Base-by-base conservation (phyloP, 305 asterid genomes). In the Striga hermonthica region DNA sequence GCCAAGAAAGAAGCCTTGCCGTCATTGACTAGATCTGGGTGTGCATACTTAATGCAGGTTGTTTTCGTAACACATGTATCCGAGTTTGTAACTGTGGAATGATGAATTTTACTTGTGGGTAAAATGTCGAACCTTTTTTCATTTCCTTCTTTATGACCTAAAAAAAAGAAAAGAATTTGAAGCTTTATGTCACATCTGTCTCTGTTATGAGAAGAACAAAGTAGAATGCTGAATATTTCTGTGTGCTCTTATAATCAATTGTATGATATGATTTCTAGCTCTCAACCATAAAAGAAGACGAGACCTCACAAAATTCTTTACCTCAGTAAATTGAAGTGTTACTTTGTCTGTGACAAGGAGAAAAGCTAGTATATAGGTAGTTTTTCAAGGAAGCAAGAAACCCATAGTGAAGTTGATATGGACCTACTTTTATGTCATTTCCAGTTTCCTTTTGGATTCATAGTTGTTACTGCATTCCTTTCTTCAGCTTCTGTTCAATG, bases 31-130 rank as follows among this genome's bases (percentile, higher is more conserved):
- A 83, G 99, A 88, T 94, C 96, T 77, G 97, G 99, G 57, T 94
- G 95, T 85, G 95, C 99, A 68, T 94, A 94, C 71, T 77, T 94
- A 54, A 88, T 94, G 88, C 99, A 94, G 96, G 99, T 94, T 73
- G 54, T 72, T 72, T 81, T 67, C 45, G 71, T 66, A 37, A 44
- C 34, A n/a, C 7, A 68, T 60, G 57, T 55, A 53, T 36, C 64
- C 28, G 45, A 41, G 37, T 60, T 57, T 62, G 10, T 65, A 61
- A 35, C 65, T 62, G 57, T 47, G 57, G 56, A 36, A 50, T 40
- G 58, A 40, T 31, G 61, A 28, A 48, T 40, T 47, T 56, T 13
- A 55, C 66, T 9, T 71, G 52, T 50, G 72, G 41, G 74, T 53
- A 11, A 44, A 43, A 53, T 11, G 38, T 49, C 12, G 56, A 63